These are phyloP conservation scores for Exophiala sp. DNA, from an alignment of 2,329 filamentous ascomycete genomes.

Conservation along the genomic window DNA sequence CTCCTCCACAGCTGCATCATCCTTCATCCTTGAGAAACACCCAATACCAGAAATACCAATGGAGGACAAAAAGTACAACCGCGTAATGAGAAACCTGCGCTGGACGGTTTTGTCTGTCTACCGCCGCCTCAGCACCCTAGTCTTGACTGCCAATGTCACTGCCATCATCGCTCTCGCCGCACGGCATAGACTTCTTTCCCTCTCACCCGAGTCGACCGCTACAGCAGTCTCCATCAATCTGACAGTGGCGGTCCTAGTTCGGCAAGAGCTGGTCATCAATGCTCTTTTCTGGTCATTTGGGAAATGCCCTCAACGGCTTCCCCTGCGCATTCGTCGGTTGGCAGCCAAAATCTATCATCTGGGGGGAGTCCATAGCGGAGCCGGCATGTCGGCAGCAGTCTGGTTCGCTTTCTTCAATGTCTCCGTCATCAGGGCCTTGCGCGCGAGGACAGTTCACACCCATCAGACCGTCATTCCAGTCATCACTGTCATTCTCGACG, in stretches of 20 bases:
- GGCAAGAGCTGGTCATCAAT: conserved; percentile 52
- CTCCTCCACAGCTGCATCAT: conserved; percentile 18
- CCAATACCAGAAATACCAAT: conserved; percentile 16
- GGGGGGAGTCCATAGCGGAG: conserved; percentile 51
- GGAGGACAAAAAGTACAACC: conserved; percentile 28
- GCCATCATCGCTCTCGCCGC: conserved; percentile 35
- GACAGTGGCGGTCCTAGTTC: conserved; percentile 43
- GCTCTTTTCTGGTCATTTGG: conserved; percentile 43
- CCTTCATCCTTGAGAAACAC: conserved; percentile 22
- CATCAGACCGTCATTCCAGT: conserved; percentile 41
- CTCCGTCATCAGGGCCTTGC: conserved; percentile 29
- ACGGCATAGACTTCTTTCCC: conserved; percentile 34
- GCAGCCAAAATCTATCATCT: conserved; percentile 50
- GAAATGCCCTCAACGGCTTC: conserved; percentile 42
- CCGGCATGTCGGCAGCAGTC: conserved; percentile 43
- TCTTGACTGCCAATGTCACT: conserved; percentile 38
- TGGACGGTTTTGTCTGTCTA: conserved; percentile 39
- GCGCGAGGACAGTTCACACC: conserved; percentile 6
- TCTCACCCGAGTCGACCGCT: conserved; percentile 31
- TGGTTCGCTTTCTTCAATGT: conserved; percentile 43
- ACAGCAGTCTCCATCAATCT: conserved; percentile 45
- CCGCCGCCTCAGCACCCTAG: conserved; percentile 39
- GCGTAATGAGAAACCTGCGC: conserved; percentile 32
- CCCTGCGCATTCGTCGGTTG: conserved; percentile 42
- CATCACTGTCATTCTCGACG: conserved; percentile 54